Base-by-base conservation (phyloP, 2,329 filamentous ascomycete genomes). In the Penicillium olsonii region DNA sequence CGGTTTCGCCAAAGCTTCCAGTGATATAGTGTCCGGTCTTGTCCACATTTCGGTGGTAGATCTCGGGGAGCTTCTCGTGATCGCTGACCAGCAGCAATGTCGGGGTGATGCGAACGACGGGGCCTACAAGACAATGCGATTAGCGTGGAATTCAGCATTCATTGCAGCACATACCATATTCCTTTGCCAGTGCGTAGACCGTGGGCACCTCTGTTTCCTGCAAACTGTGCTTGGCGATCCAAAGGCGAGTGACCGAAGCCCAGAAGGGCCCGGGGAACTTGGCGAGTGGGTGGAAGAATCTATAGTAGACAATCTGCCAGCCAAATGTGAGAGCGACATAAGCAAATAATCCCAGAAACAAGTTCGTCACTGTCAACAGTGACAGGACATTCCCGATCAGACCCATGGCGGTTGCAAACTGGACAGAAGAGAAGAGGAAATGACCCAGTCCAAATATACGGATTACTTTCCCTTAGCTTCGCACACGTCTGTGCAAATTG, bases 11-110 rank as follows among this genome's bases (percentile, higher is more conserved):
- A 55, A 84, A 82, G 19, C 73, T 78, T 17, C 80, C 81, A 0
- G 80, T 79, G 50, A 83, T 80, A 60, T 84, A 84, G 63, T 82
- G 77, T 41, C 80, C 73, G 1, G 78, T 79, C 60, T 84, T 85
- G 65, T 81, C 73, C 5, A 77, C 80, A 53, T 78, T 70, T 18
- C 80, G 76, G 44, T 74, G 71, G 66, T 84, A 85, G 20, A 85
- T 77, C 12, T 75, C 72, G 0, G 81, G 81, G 2, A 84, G 71
- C 59, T 80, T 78, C 1, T 71, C 77, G 0, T 81, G 74, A 56
- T 81, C 78, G 59, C 66, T 76, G 47, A 82, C 76, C 5, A 81
- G 67, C 17, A 83, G 71, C 57, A 82, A 69, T 0, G 77, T 80
- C 0, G 78, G 79, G 5, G 76, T 78, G 50, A 82, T 74, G 17